Evolutionary conservation across 2,329 filamentous ascomycete species (phyloP), one percentile per base, ranked within the genome.

Genomic region (Diplodia scrobiculata): DNA sequence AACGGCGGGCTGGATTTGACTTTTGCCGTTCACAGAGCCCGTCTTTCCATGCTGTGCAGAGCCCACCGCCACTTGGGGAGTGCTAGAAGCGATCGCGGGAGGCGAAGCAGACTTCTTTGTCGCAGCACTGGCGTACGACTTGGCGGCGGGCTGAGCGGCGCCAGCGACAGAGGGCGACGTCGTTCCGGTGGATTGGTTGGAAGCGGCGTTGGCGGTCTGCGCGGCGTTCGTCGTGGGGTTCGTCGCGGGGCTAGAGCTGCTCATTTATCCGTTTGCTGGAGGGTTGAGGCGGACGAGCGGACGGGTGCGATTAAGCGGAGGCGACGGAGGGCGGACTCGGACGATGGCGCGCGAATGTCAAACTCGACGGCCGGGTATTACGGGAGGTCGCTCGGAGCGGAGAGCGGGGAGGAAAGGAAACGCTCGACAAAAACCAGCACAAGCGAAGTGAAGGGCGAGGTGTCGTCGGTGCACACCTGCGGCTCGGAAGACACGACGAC

Each of bases 11-110:
- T 84, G 84, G 78, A 89, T 89, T 79, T 87, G 83, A 71, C 84
- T 83, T 81, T 90, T 90, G 85, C 91, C 91, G 85, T 96, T 97
- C 85, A 96, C 86, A 38, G 76, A 77, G 19, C 72, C 70, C 69
- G 72, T 74, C 73, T 78, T 78, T 65, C 73, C 76, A 78, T 78
- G 75, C 67, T 78, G 76, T 29, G 58, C 62, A 86, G 76, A 86
- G 77, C 83, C 81, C 79, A 83, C 81, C 79, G 81, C 80, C 78
- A 81, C 79, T 74, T 83, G 79, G 74, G 81, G 79, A 76, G 80
- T 79, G 77, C 82, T 82, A 67, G 79, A 78, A 76, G 81, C 80
- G 78, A 82, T 82, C 74, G 78, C 73, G 68, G 79, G 77, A 71
- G 78, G 75, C 63, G 77, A 78, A 70, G 77, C 77, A 70, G 80